Evolutionary conservation across 176 grass and related monocot genomes (phyloP), one percentile per base, ranked within the genome.

Genomic region (Eragrostis nindensis): DNA sequence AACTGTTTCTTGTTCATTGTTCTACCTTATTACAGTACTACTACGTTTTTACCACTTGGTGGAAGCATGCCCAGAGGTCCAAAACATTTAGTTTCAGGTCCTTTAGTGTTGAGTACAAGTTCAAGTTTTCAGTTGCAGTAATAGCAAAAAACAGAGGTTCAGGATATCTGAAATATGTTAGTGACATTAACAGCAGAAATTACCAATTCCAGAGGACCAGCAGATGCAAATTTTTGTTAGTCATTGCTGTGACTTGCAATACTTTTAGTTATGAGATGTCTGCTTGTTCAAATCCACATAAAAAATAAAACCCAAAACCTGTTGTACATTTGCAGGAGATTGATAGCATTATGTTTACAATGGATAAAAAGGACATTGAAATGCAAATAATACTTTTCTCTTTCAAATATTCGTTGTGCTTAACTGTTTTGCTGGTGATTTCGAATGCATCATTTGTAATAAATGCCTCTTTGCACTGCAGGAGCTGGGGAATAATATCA

Each of bases 401-500:
- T n/a, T 8, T 59, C 6, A 11, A 22, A 26, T 66, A 67, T 18
- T 45, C 63, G 52, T 25, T 73, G 82, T 1, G 2, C 32, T 65
- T 9, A n/a, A 15, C 40, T 13, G 1, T 47, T 47, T 47, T 47
- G 32, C 32, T 2, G 2, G 1, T 12, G 7, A 47, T 47, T 8
- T 11, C 1, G 10, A 3, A 47, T 47, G 8, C 46, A 1, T 40
- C 29, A 45, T 29, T 73, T 79, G 59, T 68, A 82, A 71, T 25
- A 11, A 0, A 59, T 59, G 22, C 30, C 71, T 85, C 24, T 72
- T 47, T 82, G 32, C 17, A 82, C 74, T 93, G 71, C 80, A 98
- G 96, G 96, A 98, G 90, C 82, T 98, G 92, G 96, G 95, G 96
- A 24, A 93, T 98, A 82, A 87, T 98, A 71, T 86, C 96, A 53